Conservation (phyloP, 768 basidiomycete genomes). For the Hypsizygus marmoreus region DNA sequence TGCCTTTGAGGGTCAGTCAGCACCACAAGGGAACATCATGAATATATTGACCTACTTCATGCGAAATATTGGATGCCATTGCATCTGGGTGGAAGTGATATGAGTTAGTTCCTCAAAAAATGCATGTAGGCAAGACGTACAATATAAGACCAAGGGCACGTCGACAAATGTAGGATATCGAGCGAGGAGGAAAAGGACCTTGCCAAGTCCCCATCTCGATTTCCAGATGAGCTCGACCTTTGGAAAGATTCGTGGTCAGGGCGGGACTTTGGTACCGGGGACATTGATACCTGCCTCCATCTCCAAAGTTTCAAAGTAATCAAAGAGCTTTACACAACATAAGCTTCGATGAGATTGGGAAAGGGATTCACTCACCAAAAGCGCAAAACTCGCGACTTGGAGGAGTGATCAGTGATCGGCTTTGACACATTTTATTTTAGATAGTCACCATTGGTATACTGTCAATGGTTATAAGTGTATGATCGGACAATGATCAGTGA, state of each 20-base stretch:
- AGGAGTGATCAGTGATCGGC: no score
- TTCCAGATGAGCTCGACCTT: slow-evolving; percentile 27
- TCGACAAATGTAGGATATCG: slow-evolving; percentile 29
- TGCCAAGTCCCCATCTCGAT: slow-evolving; percentile 22
- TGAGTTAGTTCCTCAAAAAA: not conserved
- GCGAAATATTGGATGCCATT: not conserved
- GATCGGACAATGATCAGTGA: no score
- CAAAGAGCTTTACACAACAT: slow-evolving; percentile 7
- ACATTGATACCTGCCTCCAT: slow-evolving; percentile 4
- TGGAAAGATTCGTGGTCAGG: not conserved
- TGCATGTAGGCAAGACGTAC: slow-evolving; percentile 12
- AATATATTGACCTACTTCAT: not conserved
- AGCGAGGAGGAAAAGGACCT: slow-evolving; percentile 24
- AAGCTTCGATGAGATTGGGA: no score
- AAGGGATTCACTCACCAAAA: slow-evolving; percentile 8
- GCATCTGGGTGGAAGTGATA: slow-evolving; percentile 1
- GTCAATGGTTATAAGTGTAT: no score
- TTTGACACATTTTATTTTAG: no score
- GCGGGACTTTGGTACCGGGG: not conserved
- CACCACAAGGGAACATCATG: not conserved
- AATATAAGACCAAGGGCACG: slow-evolving; percentile 17
- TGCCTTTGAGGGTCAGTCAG: not conserved
- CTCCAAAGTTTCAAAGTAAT: slow-evolving; percentile 8
- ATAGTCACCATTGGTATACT: slow-evolving; percentile 10
- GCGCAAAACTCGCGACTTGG: slow-evolving; percentile 8